Base-by-base conservation (phyloP, 1,284 basidiomycete genomes). In the Trichosporon sp. region DNA sequence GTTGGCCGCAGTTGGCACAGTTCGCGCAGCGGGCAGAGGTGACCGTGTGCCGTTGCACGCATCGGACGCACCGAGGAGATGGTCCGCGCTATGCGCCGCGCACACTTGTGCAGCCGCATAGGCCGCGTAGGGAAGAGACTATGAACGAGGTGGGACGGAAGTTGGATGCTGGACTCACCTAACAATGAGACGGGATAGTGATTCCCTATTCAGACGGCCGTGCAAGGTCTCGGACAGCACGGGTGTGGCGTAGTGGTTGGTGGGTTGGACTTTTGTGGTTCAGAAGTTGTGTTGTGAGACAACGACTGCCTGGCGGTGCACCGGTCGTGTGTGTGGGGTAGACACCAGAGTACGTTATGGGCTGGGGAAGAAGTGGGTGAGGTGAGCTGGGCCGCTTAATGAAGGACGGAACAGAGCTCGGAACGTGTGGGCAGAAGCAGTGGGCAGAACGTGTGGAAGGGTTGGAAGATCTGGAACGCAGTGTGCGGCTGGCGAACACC, bases 401-500 rank as follows among this genome's bases (percentile, higher is more conserved):
- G 21, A 54, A 46, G 43, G 43, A 14, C 43, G 38, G 46, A 48
- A 54, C n/a, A 21, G 16, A 7, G 51, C 19, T 2, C 16, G 48
- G 16, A 54, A 26, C n/a, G 19, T 10, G 51, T 54, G 51, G n/a
- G 21, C n/a, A 54, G 51, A 54, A 54, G 51, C 51, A 26, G 51
- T 26, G 51, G 51, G 51, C 51, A 54, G 19, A 54, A 54, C 21
- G 51, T 16, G n/a, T 26, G 51, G 19, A 54, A 54, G 14, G 19
- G 14, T 26, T 37, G 35, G 35, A 37, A 37, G 35, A 10, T 37
- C 35, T 54, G 19, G 21, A 54, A 54, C 51, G 11, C 21, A 16
- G 16, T 7, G 19, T 54, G 51, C 51, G 51, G 51, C 51, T 54
- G 51, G 51, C 51, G 51, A 26, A 54, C 19, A 54, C 51, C 51